These are phyloP conservation scores for Trichoderma koningii DNA, from an alignment of 2,329 filamentous ascomycete genomes.

Conservation along the genomic window DNA sequence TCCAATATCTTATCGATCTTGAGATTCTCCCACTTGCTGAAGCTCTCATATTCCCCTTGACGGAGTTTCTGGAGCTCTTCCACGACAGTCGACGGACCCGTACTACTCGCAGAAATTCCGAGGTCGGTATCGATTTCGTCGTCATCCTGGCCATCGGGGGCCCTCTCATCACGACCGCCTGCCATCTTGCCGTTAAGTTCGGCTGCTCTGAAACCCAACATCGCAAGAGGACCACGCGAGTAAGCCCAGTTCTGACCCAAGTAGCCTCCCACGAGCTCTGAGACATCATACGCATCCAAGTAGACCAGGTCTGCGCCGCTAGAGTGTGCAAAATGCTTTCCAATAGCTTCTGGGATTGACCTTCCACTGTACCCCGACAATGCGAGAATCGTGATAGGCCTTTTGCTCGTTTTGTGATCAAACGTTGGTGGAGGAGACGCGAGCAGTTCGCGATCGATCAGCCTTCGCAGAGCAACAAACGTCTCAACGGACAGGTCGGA, in stretches of 20 bases:
- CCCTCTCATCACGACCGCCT: conserved; percentile 47
- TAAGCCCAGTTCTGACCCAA: conserved; percentile 62
- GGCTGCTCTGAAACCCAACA: conserved; percentile 59
- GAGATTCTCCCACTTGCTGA: conserved; percentile 60
- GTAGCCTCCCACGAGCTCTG: conserved; percentile 68
- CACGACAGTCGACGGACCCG: conserved; percentile 39
- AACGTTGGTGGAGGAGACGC: conserved; percentile 36
- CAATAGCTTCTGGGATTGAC: conserved; percentile 49
- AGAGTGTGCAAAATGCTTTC: conserved; percentile 63
- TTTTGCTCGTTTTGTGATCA: conserved; percentile 40
- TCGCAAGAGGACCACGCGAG: conserved; percentile 51
- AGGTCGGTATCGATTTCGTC: conserved; percentile 40
- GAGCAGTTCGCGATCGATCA: conserved; percentile 37
- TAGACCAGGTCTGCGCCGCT: conserved; percentile 67
- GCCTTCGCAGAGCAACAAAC: conserved; percentile 37
- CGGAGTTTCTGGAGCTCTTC: conserved; percentile 50
- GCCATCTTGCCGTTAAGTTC: conserved; percentile 57
- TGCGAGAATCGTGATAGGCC: conserved; percentile 44
- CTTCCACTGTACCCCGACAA: conserved; percentile 45
- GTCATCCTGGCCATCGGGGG: conserved; percentile 38
- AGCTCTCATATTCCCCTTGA: conserved; percentile 42
- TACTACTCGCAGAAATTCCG: conserved; percentile 37
- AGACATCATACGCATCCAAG: conserved; percentile 69
- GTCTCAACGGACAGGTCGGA: conserved; percentile 41
- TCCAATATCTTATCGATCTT: conserved; percentile 62